Conservation (phyloP, 768 basidiomycete species). For the Calvatia gigantea region DNA sequence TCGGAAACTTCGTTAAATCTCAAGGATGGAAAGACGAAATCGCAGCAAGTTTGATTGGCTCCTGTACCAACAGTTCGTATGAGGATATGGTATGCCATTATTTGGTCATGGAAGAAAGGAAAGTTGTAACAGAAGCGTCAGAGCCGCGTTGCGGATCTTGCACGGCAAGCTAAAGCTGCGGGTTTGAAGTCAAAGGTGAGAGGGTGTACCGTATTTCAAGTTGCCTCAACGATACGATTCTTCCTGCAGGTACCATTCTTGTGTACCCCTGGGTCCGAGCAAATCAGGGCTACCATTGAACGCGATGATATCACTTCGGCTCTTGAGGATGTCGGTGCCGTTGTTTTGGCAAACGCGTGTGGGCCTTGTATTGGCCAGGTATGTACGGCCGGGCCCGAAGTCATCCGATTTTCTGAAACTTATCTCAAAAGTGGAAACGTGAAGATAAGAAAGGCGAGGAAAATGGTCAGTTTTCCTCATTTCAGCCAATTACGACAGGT, state of each 20-base stretch:
- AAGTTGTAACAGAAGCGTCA: conserved; percentile 23
- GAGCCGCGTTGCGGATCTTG: conserved; percentile 91
- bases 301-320: conserved; percentile 82
- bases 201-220: conserved; percentile 2
- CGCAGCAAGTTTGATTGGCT: conserved; percentile 90
- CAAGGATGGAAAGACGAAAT: conserved; percentile 94
- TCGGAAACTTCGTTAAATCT: conserved; percentile 72
- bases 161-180: conserved; percentile 80
- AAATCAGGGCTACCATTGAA: conserved; percentile 97
- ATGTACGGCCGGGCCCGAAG: conserved; percentile 14
- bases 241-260: conserved; percentile 68
- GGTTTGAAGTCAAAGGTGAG: conserved; percentile 74
- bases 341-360: conserved; percentile 95
- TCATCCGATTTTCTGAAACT: conserved; percentile 7
- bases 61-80: conserved; percentile 99
- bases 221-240: background rate
- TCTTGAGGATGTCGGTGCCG: conserved; percentile 87
- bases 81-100: conserved; percentile 72
- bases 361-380: conserved; percentile 98
- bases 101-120: conserved; percentile 7
- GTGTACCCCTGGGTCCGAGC: conserved; percentile 90
- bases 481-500: background rate
- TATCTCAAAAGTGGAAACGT: conserved; percentile 80
- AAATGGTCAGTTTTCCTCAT: conserved; percentile 57
- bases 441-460: conserved; percentile 84